Evolutionary conservation across 2,329 filamentous ascomycete genomes (phyloP), one percentile per base, ranked within the genome.

Genomic region (Cladosporium phlei): DNA sequence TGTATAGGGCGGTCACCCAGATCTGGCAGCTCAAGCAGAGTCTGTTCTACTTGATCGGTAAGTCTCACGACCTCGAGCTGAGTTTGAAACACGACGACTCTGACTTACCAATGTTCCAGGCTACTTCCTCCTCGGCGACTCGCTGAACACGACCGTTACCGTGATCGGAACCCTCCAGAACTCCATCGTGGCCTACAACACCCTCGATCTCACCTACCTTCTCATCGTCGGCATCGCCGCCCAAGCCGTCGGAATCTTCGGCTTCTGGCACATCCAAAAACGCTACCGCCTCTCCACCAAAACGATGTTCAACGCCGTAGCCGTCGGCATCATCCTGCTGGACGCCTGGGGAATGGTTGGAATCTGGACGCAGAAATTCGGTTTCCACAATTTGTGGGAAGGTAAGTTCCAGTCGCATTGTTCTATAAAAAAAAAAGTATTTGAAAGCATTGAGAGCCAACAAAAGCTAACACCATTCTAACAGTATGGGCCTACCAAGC

Each of bases 111-210:
- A 39, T 21, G 10, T 21, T 16, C 4, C 42, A 64, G 72, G 74
- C 3, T 86, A 84, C 58, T 85, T 86, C 59, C 68, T 86, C 2
- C 73, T 86, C 0, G 82, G 80, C n/a, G 83, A 86, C 62, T 81
- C 78, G 1, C 69, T 85, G 27, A 85, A 85, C 60, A 86, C 83
- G 0, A 84, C 82, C 0, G 79, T 85, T 4, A 85, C 83, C 0
- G 80, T 86, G 17, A 79, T 86, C 24, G 72, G 68, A 1, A 85
- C 80, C 0, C 63, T 85, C 4, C 83, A 86, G 57, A 85, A 85
- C 54, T 71, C 71, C 27, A 74, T 85, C 3, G 80, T 85, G 3
- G 69, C 73, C 3, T 86, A 84, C 63, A 79, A 83, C 56, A 82
- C 79, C 1, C 66, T 85, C 20, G 73, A 80, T 38, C 61, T 85